A percentile compares a stretch with the other conserved stretches of the same genome.
Evolutionary conservation across 75 land plant species (phyloP).

Genomic region (Sequoia sempervirens): DNA sequence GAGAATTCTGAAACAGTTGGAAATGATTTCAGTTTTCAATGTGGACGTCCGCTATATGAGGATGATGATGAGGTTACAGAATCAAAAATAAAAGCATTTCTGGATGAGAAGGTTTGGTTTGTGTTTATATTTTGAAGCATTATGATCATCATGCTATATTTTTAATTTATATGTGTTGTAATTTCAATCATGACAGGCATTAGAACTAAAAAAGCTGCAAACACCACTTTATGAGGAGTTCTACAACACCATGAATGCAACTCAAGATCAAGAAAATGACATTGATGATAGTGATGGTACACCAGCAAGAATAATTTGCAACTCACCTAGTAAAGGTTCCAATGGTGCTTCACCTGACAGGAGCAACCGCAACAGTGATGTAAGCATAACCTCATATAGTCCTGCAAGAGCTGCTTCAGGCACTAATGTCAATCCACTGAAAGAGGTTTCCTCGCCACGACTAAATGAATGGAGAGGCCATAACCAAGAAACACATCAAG

Average conservation of each 20-base stretch:
- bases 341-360: conserved; percentile 33
- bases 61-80: conserved; percentile 98
- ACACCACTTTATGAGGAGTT: conserved; percentile 89
- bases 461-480: conserved; percentile 48
- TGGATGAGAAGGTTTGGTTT: conserved; percentile 80
- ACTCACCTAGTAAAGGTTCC: conserved; percentile 52
- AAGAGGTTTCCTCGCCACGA: conserved; percentile 53
- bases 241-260: conserved; percentile 42
- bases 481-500: conserved; percentile 34
- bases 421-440: conserved; percentile 20
- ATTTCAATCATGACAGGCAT: conserved; percentile 38
- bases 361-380: conserved; percentile 37
- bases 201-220: conserved; percentile 84
- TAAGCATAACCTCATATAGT: conserved; percentile 58
- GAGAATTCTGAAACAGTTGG: conserved; percentile 18
- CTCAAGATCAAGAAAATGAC: conserved; percentile 10
- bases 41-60: conserved; percentile 34
- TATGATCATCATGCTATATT: neutral
- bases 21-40: conserved; percentile 43
- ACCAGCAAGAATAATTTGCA: conserved; percentile 4
- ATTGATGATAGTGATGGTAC: conserved; percentile 21
- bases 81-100: conserved; percentile 77
- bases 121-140: neutral
- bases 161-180: conserved; percentile 1
- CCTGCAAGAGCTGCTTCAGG: conserved; percentile 21